Base-by-base conservation (phyloP, 768 basidiomycete species). In the Lentinus brumalis region DNA sequence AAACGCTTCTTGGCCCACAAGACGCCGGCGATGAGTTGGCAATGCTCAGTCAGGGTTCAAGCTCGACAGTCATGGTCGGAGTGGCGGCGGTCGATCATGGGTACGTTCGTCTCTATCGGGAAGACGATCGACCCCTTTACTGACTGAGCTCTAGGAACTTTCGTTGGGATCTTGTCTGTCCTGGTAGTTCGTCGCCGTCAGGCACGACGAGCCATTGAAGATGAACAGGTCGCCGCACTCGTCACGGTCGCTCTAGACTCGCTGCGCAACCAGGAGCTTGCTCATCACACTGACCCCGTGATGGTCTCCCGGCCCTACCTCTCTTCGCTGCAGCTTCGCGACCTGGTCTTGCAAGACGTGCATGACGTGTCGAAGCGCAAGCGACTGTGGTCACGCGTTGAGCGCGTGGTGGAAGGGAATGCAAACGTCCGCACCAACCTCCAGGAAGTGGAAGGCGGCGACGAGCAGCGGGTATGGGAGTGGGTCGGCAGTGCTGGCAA, bases 391-490 rank as follows among this genome's bases (percentile, higher is more conserved):
- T 80, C 86, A 60, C 81, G 83, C 65, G 94, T 97, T 51, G 92
- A 93, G 72, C 83, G 81, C 55, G 78, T 94, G 52, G 94, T 97
- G 4, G 94, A 96, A 75, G 85, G 87, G 56, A 97, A 97, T 76
- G 84, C 92, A 32, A 97, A 97, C 74, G 91, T 97, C 45, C 84
- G 92, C 62, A 87, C 86, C 32, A 91, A 89, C 71, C 77, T 93
- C 54, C 91, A 91, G 74, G 94, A 96, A 73, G 83, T 91, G 50
- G 81, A 80, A 61, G 89, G 89, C 65, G 94, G 94, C 11, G 93
- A 96, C 74, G 92, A 94, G 76, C 81, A 87, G 75, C 84, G 92
- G 65, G 94, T 94, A 57, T 96, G 94, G 94, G 78, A 89, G 59
- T 96, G 94, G 94, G 85, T 93, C 32, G 94, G 94, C n/a, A 75